Evolutionary conservation across 306 rosid genomes (phyloP).

Genomic region (Lithocarpus polystachyus): DNA sequence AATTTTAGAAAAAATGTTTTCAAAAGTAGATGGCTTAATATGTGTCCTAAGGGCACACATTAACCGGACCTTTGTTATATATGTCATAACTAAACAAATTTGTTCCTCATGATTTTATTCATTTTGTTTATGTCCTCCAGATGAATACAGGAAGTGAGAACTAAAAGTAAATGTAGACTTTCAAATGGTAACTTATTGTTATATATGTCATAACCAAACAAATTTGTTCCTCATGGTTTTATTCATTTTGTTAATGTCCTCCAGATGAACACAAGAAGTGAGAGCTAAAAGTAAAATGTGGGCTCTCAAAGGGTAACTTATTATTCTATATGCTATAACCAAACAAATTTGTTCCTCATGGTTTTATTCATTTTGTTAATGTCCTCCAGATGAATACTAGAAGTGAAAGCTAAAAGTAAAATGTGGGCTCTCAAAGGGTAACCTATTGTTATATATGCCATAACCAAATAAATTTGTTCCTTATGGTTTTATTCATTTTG

Average conservation of each 20-base stretch:
- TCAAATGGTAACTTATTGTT: neutral
- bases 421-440: slow-evolving; percentile 22
- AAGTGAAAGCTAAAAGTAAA: too few species aligned
- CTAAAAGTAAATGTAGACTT: neutral
- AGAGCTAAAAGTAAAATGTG: neutral
- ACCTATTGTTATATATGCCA: slow-evolving; percentile 24
- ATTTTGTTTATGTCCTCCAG: neutral
- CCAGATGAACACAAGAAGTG: too few species aligned
- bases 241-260: too few species aligned
- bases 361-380: neutral
- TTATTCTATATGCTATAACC: slow-evolving; percentile 18
- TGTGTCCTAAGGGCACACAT: too few species aligned
- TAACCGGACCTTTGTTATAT: too few species aligned
- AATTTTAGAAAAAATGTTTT: too few species aligned
- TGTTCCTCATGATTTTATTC: neutral
- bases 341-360: neutral
- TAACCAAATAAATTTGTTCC: slow-evolving; percentile 1
- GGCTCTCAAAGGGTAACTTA: slow-evolving; percentile 26
- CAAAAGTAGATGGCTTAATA: too few species aligned
- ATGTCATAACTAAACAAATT: slow-evolving; percentile 15
- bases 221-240: too few species aligned
- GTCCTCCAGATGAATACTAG: neutral
- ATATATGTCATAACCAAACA: too few species aligned
- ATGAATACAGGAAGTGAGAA: neutral
- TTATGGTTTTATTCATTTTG: neutral